These are phyloP conservation scores for Rutstroemia sp. DNA, from an alignment of 2,329 filamentous ascomycete genomes.

Conservation along the genomic window DNA sequence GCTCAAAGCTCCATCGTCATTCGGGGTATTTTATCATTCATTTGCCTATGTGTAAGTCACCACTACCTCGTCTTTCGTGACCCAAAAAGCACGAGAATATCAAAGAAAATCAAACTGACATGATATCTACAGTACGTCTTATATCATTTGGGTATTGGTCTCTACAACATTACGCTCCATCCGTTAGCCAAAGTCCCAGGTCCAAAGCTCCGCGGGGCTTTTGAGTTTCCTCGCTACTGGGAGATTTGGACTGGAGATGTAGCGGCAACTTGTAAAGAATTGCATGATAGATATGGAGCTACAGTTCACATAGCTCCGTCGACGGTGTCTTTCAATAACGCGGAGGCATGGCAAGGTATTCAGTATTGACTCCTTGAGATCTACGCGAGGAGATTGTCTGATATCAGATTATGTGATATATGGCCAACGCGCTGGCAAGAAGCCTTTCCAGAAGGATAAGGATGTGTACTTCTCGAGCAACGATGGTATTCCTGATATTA, in stretches of 20 bases:
- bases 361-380: not conserved
- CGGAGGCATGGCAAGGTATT: not conserved
- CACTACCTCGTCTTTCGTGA: too few relatives aligned
- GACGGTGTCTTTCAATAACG: not conserved
- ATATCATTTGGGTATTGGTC: too few relatives aligned
- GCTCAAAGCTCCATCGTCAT: too few relatives aligned
- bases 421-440: not conserved
- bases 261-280: not conserved
- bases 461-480: not conserved
- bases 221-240: not conserved
- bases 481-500: not conserved
- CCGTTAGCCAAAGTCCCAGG: too few relatives aligned
- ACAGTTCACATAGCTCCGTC: conserved; percentile 26
- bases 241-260: not conserved
- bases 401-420: not conserved
- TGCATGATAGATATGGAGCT: conserved; percentile 20
- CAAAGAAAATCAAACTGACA: too few relatives aligned
- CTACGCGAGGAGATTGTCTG: not conserved
- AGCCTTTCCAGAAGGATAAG: not conserved
- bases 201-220: too few relatives aligned
- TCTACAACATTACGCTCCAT: too few relatives aligned
- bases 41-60: too few relatives aligned
- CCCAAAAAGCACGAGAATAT: too few relatives aligned
- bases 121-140: too few relatives aligned
- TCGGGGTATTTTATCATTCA: too few relatives aligned